phyloP scores from a whole-genome alignment of 1,284 basidiomycete genomes.

The Gomphus sp. region DNA sequence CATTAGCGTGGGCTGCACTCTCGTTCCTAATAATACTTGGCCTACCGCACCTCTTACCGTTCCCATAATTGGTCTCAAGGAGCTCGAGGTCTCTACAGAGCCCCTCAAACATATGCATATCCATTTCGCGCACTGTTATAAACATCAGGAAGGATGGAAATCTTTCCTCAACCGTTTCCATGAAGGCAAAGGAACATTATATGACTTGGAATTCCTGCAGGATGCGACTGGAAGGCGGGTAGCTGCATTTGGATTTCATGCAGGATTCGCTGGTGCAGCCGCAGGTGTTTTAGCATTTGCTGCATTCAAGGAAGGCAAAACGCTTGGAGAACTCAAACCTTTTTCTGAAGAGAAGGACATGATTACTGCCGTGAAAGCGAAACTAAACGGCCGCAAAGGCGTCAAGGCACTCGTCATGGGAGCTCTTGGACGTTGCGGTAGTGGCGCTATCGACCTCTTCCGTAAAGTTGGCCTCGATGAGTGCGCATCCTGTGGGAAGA shows the following conservation, averaged over 20 bases:
- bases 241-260: constrained; percentile 99
- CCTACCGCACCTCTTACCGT: constrained; percentile 64
- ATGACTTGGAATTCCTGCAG: constrained; percentile 95
- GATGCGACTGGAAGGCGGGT: constrained; percentile 83
- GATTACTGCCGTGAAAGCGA: constrained; percentile 62
- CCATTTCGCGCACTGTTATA: constrained; percentile 99
- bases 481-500: constrained; percentile 36
- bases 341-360: constrained; percentile 79
- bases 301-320: constrained; percentile 48
- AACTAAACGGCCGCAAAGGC: constrained; percentile 61
- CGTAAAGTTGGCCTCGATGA: constrained; percentile 89
- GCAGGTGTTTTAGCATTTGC: constrained; percentile 84
- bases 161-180: constrained; percentile 84
- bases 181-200: constrained; percentile 80
- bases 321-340: constrained; percentile 65
- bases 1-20: constrained; percentile 76
- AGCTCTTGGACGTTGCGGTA: constrained; percentile 90
- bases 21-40: constrained; percentile 91
- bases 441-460: constrained; percentile 94
- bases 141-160: constrained; percentile 91
- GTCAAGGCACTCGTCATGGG: constrained; percentile 93
- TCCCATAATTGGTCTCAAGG: constrained; percentile 95
- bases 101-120: constrained; percentile 93
- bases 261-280: constrained; percentile 96
- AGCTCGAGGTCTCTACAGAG: constrained; percentile 75